Conservation (phyloP, 345 rosid genomes). For the Lepidium sativum region DNA sequence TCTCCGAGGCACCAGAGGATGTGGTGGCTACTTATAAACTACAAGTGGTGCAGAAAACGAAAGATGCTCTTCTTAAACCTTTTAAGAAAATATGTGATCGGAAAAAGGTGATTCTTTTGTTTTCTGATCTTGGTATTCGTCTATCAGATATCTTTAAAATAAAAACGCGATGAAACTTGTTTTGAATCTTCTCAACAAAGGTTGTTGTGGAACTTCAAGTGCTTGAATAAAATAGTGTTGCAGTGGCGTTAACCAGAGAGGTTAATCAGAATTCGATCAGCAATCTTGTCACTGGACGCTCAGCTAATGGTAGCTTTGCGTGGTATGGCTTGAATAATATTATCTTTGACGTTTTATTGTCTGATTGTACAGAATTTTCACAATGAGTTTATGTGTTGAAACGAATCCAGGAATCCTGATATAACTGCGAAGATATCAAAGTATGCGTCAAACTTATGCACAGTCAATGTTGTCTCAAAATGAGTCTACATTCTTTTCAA, state of each 20-base stretch:
- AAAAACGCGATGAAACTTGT: neutral
- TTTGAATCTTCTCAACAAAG: conserved; percentile 31
- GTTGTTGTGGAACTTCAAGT: conserved; percentile 46
- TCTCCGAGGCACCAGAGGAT: conserved; percentile 67
- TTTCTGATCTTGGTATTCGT: neutral
- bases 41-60: conserved; percentile 46
- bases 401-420: conserved; percentile 24
- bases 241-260: conserved; percentile 54
- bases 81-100: conserved; percentile 50
- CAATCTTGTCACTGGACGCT: conserved; percentile 75
- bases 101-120: conserved; percentile 32
- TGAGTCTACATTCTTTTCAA: conserved; percentile 64
- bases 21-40: conserved; percentile 59
- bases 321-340: neutral
- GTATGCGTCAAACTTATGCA: conserved; percentile 49
- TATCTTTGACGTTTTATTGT: neutral
- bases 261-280: conserved; percentile 35
- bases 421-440: conserved; percentile 51
- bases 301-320: conserved; percentile 41
- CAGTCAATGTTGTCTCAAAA: conserved; percentile 64
- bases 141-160: neutral
- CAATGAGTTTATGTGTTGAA: neutral
- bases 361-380: neutral
- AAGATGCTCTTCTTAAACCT: conserved; percentile 47
- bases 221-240: conserved; percentile 61